Base-by-base conservation (phyloP, 176 grass and related monocot genomes). In the Chrysopogon serrulatus region DNA sequence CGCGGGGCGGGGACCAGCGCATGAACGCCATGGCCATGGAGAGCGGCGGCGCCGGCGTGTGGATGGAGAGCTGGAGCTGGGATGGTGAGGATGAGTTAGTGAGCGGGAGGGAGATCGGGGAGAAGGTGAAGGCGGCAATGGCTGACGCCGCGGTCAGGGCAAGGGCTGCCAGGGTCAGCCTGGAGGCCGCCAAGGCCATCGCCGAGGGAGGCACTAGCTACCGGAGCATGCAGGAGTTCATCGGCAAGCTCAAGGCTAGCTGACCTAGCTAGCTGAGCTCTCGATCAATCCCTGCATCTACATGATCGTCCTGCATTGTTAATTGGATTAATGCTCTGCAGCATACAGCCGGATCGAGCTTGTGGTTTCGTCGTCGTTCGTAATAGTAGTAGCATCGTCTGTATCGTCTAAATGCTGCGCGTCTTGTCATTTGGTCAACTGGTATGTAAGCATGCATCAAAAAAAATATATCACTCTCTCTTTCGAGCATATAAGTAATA, bases 211-310 rank as follows among this genome's bases (percentile, higher is more conserved):
- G 54, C 54, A 26, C 54, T 23, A 59, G 54, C 54, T 4, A 59
- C n/a, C 54, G n/a, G 70, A 32, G 26, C 85, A 71, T 92, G 54
- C 42, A 79, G 60, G 87, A 64, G 27, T 64, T 64, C 61, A 31
- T 32, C 28, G 27, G 12, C 61, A 64, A 64, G 61, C 28, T 63
- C 24, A 63, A 30, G 27, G 10, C 53, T 8, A 24, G 8, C 23
- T 24, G 9, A 5, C 39, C 39, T n/a, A n/a, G n/a, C n/a, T n/a
- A n/a, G n/a, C n/a, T n/a, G n/a, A n/a, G n/a, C n/a, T n/a, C n/a
- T n/a, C n/a, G n/a, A 40, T 39, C 5, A 3, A 6, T 39, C 36
- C 36, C 3, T 40, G 39, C 3, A 40, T 6, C 5, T 40, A 8
- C 2, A 40, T 6, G 39, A 40, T 40, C 39, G 39, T 40, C 7